Percentiles rank a stretch among this genome's conserved stretches.
phyloP scores from a whole-genome alignment of 176 grass and related monocot species.

The Aegilops speltoides region DNA sequence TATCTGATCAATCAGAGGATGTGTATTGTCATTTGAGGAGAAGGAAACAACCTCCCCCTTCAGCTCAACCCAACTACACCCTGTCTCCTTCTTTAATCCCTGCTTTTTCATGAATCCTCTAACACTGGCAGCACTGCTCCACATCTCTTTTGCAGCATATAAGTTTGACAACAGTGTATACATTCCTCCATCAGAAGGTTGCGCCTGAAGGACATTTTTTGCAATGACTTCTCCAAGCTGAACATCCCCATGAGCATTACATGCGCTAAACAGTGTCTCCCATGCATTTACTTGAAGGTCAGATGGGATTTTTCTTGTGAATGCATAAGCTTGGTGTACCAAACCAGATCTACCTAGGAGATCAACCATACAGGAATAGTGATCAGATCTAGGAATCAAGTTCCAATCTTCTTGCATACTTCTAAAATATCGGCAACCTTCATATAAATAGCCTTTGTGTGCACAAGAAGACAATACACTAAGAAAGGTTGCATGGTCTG shows the following conservation, averaged over 20 bases:
- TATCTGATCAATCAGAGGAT: slow-evolving; percentile 57
- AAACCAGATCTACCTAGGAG: slow-evolving; percentile 70
- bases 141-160: slow-evolving; percentile 73
- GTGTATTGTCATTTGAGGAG: slow-evolving; percentile 59
- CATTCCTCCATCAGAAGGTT: slow-evolving; percentile 68
- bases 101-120: slow-evolving; percentile 62
- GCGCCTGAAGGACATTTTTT: slow-evolving; percentile 49
- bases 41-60: slow-evolving; percentile 56
- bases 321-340: slow-evolving; percentile 59
- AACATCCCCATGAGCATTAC: slow-evolving; percentile 62
- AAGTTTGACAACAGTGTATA: slow-evolving; percentile 70
- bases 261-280: slow-evolving; percentile 75
- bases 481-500: slow-evolving; percentile 67
- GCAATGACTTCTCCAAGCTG: slow-evolving; percentile 64
- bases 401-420: slow-evolving; percentile 68
- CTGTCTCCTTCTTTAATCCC: slow-evolving; percentile 71
- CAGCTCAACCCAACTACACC: slow-evolving; percentile 76
- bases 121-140: slow-evolving; percentile 50
- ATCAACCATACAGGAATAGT: slow-evolving; percentile 85
- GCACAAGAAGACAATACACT: slow-evolving; percentile 66
- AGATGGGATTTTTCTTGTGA: slow-evolving; percentile 51
- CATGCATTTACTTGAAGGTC: slow-evolving; percentile 56
- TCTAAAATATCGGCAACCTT: slow-evolving; percentile 63
- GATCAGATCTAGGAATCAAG: slow-evolving; percentile 63
- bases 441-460: slow-evolving; percentile 70